Percentiles rank a stretch among this genome's conserved stretches.
Conservation (phyloP, 1,139 yeast genomes). For the Magnusiomyces clavatus region DNA sequence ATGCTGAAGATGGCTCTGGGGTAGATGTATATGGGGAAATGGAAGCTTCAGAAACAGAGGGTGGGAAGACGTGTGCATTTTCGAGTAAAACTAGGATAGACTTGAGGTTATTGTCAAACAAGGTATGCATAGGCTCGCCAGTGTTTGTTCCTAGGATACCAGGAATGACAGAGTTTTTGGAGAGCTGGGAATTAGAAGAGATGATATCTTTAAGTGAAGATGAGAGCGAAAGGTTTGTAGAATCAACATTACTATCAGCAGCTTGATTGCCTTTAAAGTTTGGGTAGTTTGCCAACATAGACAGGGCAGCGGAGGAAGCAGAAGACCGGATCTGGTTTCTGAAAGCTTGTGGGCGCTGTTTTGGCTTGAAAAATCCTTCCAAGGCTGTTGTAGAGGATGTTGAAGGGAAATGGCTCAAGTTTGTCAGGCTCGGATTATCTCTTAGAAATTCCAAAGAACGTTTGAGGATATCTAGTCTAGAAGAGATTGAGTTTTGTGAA, state of each 20-base stretch:
- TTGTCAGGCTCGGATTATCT: conserved; percentile 38
- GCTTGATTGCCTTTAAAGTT: no score
- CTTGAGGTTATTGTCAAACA: conserved; percentile 19
- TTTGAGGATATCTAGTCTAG: conserved; percentile 65
- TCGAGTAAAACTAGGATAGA: conserved; percentile 19
- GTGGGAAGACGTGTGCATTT: conserved; percentile 17
- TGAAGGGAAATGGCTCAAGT: conserved; percentile 10
- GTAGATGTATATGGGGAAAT: not conserved
- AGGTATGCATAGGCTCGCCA: conserved; percentile 14
- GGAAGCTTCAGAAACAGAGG: conserved; percentile 6
- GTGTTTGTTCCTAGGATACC: not conserved
- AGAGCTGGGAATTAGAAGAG: no score
- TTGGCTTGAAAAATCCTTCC: conserved; percentile 12
- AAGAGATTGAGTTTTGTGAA: conserved; percentile 72
- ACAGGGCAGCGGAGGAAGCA: conserved; percentile 25
- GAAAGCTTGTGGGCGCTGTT: not conserved
- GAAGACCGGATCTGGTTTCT: conserved; percentile 19
- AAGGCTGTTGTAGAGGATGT: conserved; percentile 15
- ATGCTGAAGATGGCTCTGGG: not conserved
- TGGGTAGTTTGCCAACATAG: conserved; percentile 22
- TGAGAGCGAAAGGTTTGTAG: not conserved
- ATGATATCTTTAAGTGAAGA: not conserved
- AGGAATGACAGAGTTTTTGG: no score
- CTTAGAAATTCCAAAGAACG: conserved; percentile 65
- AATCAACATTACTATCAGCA: no score